A percentile compares a stretch with the other conserved stretches of the same genome.
Evolutionary conservation across 176 grass and related monocot species (phyloP).

Genomic region (Triticum timopheevii): DNA sequence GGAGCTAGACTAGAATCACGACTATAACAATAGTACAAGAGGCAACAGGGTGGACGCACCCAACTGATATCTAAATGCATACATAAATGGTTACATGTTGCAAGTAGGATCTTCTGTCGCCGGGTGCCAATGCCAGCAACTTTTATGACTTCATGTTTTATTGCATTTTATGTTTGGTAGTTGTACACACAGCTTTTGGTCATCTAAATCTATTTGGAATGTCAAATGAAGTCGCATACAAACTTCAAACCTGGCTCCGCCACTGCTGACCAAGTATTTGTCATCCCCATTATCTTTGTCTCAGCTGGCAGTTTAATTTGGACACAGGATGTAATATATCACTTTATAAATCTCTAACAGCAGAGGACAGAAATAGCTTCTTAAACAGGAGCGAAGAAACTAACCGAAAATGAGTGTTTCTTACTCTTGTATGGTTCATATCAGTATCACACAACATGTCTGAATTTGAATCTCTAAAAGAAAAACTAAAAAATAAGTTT

Average conservation of each 20-base stretch:
- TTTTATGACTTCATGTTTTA: neutral
- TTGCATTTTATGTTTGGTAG: neutral
- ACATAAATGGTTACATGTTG: neutral
- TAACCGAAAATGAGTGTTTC: neutral
- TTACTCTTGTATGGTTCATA: neutral
- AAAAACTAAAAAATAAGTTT: neutral
- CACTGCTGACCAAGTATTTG: neutral
- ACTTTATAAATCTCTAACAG: neutral
- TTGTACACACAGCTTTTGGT: neutral
- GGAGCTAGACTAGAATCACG: neutral
- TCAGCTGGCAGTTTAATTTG: neutral
- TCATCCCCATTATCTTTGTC: neutral
- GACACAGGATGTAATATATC: neutral
- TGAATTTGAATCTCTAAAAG: neutral
- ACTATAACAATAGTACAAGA: neutral
- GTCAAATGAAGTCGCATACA: neutral
- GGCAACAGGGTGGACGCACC: neutral
- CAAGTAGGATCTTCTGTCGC: neutral
- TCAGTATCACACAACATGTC: neutral
- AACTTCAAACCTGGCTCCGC: neutral
- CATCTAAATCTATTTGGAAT: neutral
- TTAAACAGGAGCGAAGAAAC: neutral
- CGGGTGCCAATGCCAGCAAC: neutral
- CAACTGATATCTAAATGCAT: neutral
- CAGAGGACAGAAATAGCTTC: neutral